phyloP scores from a whole-genome alignment of 2,329 filamentous ascomycete species.

The Arthrobotrys conoides region DNA sequence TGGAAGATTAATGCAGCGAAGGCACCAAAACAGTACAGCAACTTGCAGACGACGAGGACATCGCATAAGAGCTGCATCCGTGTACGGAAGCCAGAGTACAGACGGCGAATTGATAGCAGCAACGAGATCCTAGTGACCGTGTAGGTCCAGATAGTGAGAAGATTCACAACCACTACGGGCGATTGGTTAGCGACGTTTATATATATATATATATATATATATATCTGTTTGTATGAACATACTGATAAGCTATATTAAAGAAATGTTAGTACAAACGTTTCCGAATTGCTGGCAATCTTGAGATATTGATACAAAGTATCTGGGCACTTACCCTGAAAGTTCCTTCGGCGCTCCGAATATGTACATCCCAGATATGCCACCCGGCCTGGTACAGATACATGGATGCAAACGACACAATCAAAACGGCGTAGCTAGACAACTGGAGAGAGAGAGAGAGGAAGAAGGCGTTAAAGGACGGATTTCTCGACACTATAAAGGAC shows the following conservation, averaged over 20 bases:
- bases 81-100: constrained; percentile 52
- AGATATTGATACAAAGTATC: neutral
- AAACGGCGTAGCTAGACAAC: constrained; percentile 46
- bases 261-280: neutral
- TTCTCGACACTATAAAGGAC: neutral
- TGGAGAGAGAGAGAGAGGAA: constrained; percentile 1
- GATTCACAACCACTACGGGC: constrained; percentile 42
- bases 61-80: constrained; percentile 56
- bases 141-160: constrained; percentile 56
- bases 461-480: neutral
- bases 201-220: no score
- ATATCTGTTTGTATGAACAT: neutral
- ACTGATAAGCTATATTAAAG: constrained; percentile 46
- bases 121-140: constrained; percentile 52
- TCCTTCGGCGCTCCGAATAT: constrained; percentile 49
- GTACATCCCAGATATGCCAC: constrained; percentile 59
- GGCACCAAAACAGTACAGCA: constrained; percentile 45
- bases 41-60: constrained; percentile 44
- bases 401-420: constrained; percentile 43
- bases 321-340: constrained; percentile 41
- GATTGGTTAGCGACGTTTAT: neutral
- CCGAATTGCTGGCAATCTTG: neutral
- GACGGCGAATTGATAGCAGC: constrained; percentile 48
- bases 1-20: constrained; percentile 52
- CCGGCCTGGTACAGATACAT: constrained; percentile 52